Base-by-base conservation (phyloP, 1,139 yeast genomes). In the Kurtzmaniella quercitrusa region DNA sequence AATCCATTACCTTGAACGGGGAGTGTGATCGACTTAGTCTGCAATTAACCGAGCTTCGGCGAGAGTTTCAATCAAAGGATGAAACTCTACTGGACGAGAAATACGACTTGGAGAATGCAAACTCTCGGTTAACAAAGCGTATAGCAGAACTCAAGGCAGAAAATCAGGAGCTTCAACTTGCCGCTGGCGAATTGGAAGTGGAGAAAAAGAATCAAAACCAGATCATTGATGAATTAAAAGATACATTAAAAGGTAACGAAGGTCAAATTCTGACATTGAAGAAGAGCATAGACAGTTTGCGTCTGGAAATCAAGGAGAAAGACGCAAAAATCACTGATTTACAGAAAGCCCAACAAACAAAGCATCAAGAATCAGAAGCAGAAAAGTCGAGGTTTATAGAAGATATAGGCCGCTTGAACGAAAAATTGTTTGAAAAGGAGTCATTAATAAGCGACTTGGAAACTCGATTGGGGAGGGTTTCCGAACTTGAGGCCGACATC, bases 21-120 rank as follows among this genome's bases (percentile, higher is more conserved):
- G 95, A 88, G 57, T 80, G 88, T 55, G 91, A 85, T 48, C 66
- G 77, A 41, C 61, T 86, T 39, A 75, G 82, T 17, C 66, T 61
- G 38, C 78, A 81, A 27, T 64, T 81, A 41, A 65, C 76, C 2
- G 54, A 57, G 8, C 51, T 77, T 21, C 70, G 85, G 43, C 62
- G 71, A 21, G 81, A 77, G 47, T 60, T 56, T 38, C 80, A 77
- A 44, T 49, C 60, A 4, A 68, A 70, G 34, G 70, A 74, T 41
- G 70, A 65, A 8, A 53, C 58, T 17, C 64, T 74, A 56, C 70
- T 63, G 45, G 73, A 69, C 46, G 85, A 80, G 42, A 70, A 72
- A 48, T 79, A 73, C 52, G 58, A 60, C 21, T 59, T 72, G 49
- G 77, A 73, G 49, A 69, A 70, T 47, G 59, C 60, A 44, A 60